Base-by-base conservation (phyloP, 2,329 filamentous ascomycete genomes). In the Penicillium sp. region DNA sequence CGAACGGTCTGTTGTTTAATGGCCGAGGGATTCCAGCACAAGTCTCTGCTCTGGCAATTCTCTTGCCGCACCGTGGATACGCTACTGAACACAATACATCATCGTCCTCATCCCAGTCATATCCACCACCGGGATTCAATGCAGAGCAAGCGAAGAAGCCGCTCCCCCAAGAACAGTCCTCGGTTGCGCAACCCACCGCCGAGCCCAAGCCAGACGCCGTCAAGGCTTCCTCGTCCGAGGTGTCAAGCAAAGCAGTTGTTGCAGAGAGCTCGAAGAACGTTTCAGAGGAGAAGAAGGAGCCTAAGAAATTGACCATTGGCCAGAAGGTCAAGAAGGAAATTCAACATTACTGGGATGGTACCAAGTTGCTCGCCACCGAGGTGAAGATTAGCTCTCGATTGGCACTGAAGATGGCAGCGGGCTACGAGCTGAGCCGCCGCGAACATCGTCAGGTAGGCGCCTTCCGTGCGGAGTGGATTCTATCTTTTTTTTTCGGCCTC, bases 291-390 rank as follows among this genome's bases (percentile, higher is more conserved):
- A 77, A 83, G 58, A 85, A 87, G 68, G 84, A 87, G 52, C 80
- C 85, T 60, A 89, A 90, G 75, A 96, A 95, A 66, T 73, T 95
- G 71, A 95, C 90, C 0, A 43, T 97, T 1, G 85, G 83, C 70
- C 88, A 97, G 68, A 95, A 90, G 74, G 84, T 98, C 64, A 98
- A 95, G 79, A 90, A 94, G 69, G 93, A 98, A 71, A 79, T 78
- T 11, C 82, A 85, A 53, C 93, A 98, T 70, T 98, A 98, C 74
- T 97, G 93, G 91, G 93, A 98, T 71, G 93, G 93, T 51, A 97
- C 90, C 27, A 98, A 98, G 73, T 77, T 98, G 62, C 76, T 98
- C 58, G 90, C 85, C 24, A 87, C 89, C 1, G 93, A 98, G 73
- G 84, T 97, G 66, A 88, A 77, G 71, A 98, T 98, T 67, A 97